A percentile compares a stretch with the other conserved stretches of the same genome.
These are phyloP conservation scores for Gossypium ekmanianum DNA, from an alignment of 345 rosid genomes.

Conservation along the genomic window DNA sequence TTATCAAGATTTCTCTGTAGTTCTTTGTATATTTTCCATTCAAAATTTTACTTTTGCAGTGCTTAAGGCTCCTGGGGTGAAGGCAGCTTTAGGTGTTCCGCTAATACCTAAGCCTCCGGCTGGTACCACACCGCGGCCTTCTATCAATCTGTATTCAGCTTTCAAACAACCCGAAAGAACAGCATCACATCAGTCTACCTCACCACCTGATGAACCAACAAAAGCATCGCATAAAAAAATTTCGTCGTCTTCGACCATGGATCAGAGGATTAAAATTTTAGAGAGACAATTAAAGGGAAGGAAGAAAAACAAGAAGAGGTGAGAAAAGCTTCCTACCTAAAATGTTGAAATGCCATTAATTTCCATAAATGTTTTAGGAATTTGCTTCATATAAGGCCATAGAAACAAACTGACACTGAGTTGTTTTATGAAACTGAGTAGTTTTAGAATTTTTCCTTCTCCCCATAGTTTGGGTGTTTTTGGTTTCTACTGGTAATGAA, in stretches of 20 bases:
- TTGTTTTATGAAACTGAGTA: neutral
- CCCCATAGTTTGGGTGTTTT: neutral
- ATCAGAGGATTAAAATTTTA: slow-evolving; percentile 65
- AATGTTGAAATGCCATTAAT: neutral
- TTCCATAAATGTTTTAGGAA: neutral
- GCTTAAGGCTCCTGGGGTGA: slow-evolving; percentile 61
- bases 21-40: neutral
- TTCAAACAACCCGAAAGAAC: slow-evolving; percentile 43
- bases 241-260: slow-evolving; percentile 47
- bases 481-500: neutral
- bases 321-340: slow-evolving; percentile 13
- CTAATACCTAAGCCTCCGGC: slow-evolving; percentile 45
- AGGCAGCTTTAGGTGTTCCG: slow-evolving; percentile 62
- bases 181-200: slow-evolving; percentile 25
- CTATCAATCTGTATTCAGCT: slow-evolving; percentile 51
- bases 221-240: slow-evolving; percentile 33
- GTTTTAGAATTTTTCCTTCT: neutral
- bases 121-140: slow-evolving; percentile 27
- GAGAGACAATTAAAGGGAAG: slow-evolving; percentile 79
- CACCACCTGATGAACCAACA: slow-evolving; percentile 34
- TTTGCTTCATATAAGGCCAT: neutral
- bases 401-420: neutral
- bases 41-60: slow-evolving; percentile 29
- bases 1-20: neutral
- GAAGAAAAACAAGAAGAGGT: slow-evolving; percentile 71